Percentiles rank a stretch among this genome's conserved stretches.
phyloP scores from a whole-genome alignment of 225 moss, liverwort and hornwort genomes.

The Ulota crispa region DNA sequence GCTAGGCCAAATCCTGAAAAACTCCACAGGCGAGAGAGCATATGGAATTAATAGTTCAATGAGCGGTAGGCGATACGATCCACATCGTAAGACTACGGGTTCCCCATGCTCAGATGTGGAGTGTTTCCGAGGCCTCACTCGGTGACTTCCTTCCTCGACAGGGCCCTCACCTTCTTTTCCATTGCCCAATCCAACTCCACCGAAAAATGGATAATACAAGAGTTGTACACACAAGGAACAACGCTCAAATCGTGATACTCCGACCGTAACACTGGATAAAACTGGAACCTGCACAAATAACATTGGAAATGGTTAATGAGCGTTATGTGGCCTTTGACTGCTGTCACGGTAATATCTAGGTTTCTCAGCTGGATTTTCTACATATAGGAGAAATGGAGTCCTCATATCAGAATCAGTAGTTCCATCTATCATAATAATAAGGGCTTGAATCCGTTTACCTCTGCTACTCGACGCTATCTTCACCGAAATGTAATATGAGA shows the following conservation, averaged over 20 bases:
- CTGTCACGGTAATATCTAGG: conserved; percentile 3
- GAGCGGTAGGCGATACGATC: conserved; percentile 89
- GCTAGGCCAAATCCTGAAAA: conserved; percentile 96
- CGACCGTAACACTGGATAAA: conserved; percentile 84
- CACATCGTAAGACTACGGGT: conserved; percentile 87
- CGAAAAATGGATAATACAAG: conserved; percentile 87
- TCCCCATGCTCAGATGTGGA: conserved; percentile 78
- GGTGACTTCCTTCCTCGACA: conserved; percentile 69
- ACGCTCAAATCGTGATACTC: conserved; percentile 91
- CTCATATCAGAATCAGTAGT: neutral
- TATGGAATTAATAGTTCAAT: conserved; percentile 89
- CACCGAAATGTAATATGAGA: neutral
- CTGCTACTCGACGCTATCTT: neutral
- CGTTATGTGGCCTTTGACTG: conserved; percentile 3
- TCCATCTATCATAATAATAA: neutral
- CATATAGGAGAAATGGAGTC: neutral
- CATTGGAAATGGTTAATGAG: conserved; percentile 17
- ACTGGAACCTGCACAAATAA: conserved; percentile 60
- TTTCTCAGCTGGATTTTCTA: neutral
- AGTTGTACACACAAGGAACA: conserved; percentile 90
- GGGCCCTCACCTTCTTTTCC: conserved; percentile 62
- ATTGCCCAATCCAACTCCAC: conserved; percentile 55
- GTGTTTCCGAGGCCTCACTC: conserved; percentile 65
- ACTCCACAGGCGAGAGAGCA: conserved; percentile 91
- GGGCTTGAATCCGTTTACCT: neutral